Base-by-base conservation (phyloP, 345 rosid species). In the Syzygium oleosum region DNA sequence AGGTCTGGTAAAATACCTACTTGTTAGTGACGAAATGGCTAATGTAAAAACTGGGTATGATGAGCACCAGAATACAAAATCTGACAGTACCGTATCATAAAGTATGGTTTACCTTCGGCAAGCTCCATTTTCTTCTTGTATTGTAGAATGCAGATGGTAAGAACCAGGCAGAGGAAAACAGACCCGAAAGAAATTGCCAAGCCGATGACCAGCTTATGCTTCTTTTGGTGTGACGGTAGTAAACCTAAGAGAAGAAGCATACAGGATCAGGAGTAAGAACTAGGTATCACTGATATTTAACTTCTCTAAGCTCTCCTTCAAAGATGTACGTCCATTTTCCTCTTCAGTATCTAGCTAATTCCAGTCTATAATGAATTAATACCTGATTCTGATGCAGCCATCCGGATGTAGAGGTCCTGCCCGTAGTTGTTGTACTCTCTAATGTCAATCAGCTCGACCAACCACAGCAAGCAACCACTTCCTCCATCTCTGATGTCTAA, bases 401-500 rank as follows among this genome's bases (percentile, higher is more conserved):
- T 84, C 68, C 90, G 53, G 27, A 88, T 41, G 83, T 83, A 88
- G 27, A 88, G 29, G 46, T 86, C 86, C 63, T 88, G 90, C 87
- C 90, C 90, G 4, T 83, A 7, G 21, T 86, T 52, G 17, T n/a
- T 46, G 56, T 51, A 34, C 51, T 29, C 68, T 77, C 88, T 63
- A 17, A 89, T 86, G 41, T 88, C 89, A 12, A 85, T 49, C 46
- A 88, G 51, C 55, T 88, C 61, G 11, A 21, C 22, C 7, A 85
- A 73, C 88, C 88, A 88, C 54, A 85, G 29, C 85, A 88, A 46
- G 12, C 89, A 85, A 7, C 89, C 89, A 25, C 89, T 88, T 25
- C 86, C 88, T 68, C 93, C 94, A 51, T 90, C 92, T 65, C 88
- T 78, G 34, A 95, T 88, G 85, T 92, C 87, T 27, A 87, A 84